Percentiles rank a stretch among this genome's conserved stretches.
Conservation (phyloP, 108 stramenopile species). For the Stephanodiscus triporus region DNA sequence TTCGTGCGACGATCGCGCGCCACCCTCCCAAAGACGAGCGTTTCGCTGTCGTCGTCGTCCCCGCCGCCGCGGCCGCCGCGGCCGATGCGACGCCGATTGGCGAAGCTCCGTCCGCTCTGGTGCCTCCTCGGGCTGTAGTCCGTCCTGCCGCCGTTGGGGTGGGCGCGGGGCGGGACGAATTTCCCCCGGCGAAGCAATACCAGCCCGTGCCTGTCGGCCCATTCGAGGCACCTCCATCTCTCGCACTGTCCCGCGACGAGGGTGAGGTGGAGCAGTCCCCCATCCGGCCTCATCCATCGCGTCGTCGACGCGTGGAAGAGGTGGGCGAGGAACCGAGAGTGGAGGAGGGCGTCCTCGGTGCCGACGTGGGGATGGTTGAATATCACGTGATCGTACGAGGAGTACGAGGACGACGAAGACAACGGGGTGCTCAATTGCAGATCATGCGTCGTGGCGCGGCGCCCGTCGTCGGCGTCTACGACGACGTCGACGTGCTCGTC, state of each 20-base stretch:
- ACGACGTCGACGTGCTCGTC: neutral
- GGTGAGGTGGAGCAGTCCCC: slow-evolving; percentile 67
- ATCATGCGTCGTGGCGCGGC: too few relatives aligned
- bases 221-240: slow-evolving; percentile 69
- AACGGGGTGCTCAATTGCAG: neutral
- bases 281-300: slow-evolving; percentile 57
- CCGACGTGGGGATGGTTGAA: slow-evolving; percentile 92
- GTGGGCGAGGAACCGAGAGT: slow-evolving; percentile 77
- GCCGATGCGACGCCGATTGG: slow-evolving; percentile 47
- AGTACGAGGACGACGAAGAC: too few relatives aligned
- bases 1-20: slow-evolving; percentile 25
- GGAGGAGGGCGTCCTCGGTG: slow-evolving; percentile 72
- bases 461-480: neutral
- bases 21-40: slow-evolving; percentile 64
- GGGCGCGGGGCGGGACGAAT: slow-evolving; percentile 56
- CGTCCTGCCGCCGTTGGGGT: neutral
- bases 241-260: slow-evolving; percentile 73
- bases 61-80: neutral
- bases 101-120: slow-evolving; percentile 86
- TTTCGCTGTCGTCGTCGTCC: slow-evolving; percentile 59
- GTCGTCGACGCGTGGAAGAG: slow-evolving; percentile 66
- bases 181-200: slow-evolving; percentile 50
- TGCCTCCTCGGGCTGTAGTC: slow-evolving; percentile 67
- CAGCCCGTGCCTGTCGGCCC: slow-evolving; percentile 67
- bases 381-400: slow-evolving; percentile 60